phyloP scores from a whole-genome alignment of 352 stramenopile species.

The Phytophthora pinifolia region DNA sequence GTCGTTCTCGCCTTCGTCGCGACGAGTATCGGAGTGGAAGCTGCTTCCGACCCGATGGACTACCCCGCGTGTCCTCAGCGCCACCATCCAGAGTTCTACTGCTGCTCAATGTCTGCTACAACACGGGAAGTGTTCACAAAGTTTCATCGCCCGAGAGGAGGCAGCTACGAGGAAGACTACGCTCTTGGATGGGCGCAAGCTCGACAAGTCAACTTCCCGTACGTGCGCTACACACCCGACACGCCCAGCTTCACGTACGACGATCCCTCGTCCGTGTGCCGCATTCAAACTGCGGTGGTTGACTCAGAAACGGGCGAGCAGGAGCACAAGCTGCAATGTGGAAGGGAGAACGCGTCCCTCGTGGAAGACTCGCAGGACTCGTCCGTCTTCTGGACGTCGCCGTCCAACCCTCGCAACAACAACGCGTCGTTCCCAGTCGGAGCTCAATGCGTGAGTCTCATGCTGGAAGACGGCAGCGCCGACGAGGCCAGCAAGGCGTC shows the following conservation, averaged over 20 bases:
- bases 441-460: conserved; percentile 34
- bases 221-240: conserved; percentile 31
- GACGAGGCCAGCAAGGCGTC: conserved; percentile 14
- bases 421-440: conserved; percentile 51
- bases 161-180: conserved; percentile 32
- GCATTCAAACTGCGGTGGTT: conserved; percentile 21
- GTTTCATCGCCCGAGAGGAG: conserved; percentile 30
- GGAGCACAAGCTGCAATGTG: conserved; percentile 34
- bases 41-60: conserved; percentile 16
- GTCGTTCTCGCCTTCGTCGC: neutral
- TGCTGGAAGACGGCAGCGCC: conserved; percentile 20
- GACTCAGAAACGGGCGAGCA: conserved; percentile 21
- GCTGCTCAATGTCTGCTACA: conserved; percentile 28
- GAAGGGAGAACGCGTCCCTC: conserved; percentile 29
- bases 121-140: conserved; percentile 36
- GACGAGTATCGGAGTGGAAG: conserved; percentile 2
- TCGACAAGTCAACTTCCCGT: conserved; percentile 38
- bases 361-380: conserved; percentile 28
- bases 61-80: conserved; percentile 34
- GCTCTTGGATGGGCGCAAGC: conserved; percentile 22
- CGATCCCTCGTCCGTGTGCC: conserved; percentile 26
- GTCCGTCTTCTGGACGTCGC: conserved; percentile 46
- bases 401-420: conserved; percentile 44
- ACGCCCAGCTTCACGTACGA: conserved; percentile 36
- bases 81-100: conserved; percentile 38